Conservation (phyloP, 331 rosid species). For the Telfairia occidentalis region DNA sequence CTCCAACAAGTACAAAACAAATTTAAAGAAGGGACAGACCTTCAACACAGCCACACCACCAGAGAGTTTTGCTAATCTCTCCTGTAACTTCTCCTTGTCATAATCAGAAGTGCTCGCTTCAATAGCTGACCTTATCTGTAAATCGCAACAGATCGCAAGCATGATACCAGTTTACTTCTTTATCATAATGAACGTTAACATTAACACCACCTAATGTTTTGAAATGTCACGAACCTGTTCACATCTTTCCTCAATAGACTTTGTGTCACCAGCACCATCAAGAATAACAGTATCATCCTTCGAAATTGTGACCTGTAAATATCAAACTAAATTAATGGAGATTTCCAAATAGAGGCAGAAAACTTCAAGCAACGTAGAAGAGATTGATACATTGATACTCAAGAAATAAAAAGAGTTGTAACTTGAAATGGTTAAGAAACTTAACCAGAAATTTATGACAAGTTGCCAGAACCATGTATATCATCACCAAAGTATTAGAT, state of each 20-base stretch:
- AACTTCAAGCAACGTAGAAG: background rate
- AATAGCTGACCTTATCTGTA: constrained; percentile 69
- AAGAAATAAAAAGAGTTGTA: background rate
- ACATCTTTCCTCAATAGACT: constrained; percentile 78
- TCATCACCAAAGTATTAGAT: background rate
- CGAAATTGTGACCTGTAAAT: constrained; percentile 54
- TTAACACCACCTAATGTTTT: background rate
- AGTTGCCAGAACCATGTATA: background rate
- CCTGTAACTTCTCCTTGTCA: constrained; percentile 89
- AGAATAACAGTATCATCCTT: constrained; percentile 91
- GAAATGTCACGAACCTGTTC: constrained; percentile 52
- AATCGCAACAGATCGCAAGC: constrained; percentile 4
- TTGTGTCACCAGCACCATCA: constrained; percentile 92
- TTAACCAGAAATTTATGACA: background rate
- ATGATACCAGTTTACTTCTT: background rate
- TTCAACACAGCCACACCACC: constrained; percentile 96
- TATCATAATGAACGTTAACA: background rate
- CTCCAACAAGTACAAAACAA: background rate
- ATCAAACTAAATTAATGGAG: background rate
- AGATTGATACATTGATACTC: background rate
- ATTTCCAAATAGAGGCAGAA: background rate
- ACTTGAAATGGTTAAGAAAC: background rate
- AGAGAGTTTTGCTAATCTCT: constrained; percentile 88
- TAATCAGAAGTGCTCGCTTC: constrained; percentile 89
- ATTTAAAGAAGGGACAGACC: constrained; percentile 22